Evolutionary conservation across 768 basidiomycete genomes (phyloP), one percentile per base, ranked within the genome.

Genomic region (Flagelloscypha sp.): DNA sequence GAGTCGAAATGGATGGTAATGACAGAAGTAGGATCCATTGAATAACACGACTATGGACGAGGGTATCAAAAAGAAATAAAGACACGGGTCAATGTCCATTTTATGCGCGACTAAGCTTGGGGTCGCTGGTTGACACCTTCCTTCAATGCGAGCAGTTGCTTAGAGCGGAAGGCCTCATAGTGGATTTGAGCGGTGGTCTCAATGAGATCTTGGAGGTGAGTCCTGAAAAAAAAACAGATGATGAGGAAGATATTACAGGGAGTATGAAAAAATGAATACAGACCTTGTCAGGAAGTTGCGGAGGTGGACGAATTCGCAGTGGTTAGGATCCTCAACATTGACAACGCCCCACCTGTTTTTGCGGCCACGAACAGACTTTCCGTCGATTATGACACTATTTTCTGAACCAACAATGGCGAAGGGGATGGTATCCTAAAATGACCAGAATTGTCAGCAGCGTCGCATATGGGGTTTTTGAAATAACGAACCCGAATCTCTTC

Each of bases 331-430:
- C 61, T 99, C 94, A 36, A 97, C 92, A 55, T 98, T 97, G 55
- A 99, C 88, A 10, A 94, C 88, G 32, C 94, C 94, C 89, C 93
- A 99, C 33, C 92, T 83, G 65, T 92, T 98, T 74, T 92, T 93
- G 50, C 94, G 80, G 1, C 90, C 94, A 19, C 93, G 82, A 37
- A 98, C 92, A 7, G 88, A 72, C 64, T 90, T 90, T 52, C 94
- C 94, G 46, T 93, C 92, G 45, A 98, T 85, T 58, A 94, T 84
- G 32, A 99, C 90, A 50, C 79, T 89, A 48, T 79, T 79, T 60
- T 97, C 94, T 0, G 93, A 97, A n/a, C 94, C 94, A 22, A 99
- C 90, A 34, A 99, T 77, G 8, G 94, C 93, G 57, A 97, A 98
- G 18, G 94, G 94, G 48, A 95, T 85, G 64, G 94, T 86, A 62